Percentiles rank a stretch among this genome's conserved stretches.
Evolutionary conservation across 441 rosid species (phyloP).

Genomic region (Populus tomentosa): DNA sequence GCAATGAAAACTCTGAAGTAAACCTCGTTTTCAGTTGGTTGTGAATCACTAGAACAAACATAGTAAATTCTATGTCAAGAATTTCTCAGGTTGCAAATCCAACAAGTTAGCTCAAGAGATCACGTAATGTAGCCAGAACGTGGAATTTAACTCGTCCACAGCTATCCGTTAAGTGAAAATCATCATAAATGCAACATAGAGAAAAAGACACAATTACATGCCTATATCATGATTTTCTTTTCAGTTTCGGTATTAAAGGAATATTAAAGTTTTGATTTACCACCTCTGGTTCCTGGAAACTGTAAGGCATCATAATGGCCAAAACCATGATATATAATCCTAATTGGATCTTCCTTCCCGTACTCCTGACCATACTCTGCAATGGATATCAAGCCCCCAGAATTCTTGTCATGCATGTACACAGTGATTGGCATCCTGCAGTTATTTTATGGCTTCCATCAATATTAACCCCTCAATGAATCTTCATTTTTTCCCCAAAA

Average conservation of each 20-base stretch:
- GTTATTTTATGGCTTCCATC: constrained; percentile 2
- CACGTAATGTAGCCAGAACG: too few species aligned
- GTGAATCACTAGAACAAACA: neutral
- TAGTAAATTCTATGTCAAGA: neutral
- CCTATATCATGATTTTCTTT: neutral
- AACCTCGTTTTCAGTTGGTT: neutral
- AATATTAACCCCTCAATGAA: neutral
- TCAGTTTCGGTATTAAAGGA: neutral
- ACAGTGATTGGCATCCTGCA: constrained; percentile 87
- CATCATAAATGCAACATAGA: neutral
- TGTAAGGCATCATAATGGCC: constrained; percentile 86
- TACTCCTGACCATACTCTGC: constrained; percentile 92
- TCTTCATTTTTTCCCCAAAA: neutral
- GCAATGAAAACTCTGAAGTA: neutral
- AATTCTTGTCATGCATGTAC: constrained; percentile 59
- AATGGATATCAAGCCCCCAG: constrained; percentile 68
- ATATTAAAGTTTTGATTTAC: constrained; percentile 52
- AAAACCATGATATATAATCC: constrained; percentile 77
- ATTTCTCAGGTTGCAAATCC: neutral
- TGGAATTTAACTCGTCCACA: neutral
- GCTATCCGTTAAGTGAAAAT: neutral
- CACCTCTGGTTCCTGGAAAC: constrained; percentile 39
- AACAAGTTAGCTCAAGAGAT: neutral
- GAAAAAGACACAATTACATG: neutral
- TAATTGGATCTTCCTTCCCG: constrained; percentile 68